Conservation (phyloP, 768 basidiomycete species). For the Pulveroboletus sp. region DNA sequence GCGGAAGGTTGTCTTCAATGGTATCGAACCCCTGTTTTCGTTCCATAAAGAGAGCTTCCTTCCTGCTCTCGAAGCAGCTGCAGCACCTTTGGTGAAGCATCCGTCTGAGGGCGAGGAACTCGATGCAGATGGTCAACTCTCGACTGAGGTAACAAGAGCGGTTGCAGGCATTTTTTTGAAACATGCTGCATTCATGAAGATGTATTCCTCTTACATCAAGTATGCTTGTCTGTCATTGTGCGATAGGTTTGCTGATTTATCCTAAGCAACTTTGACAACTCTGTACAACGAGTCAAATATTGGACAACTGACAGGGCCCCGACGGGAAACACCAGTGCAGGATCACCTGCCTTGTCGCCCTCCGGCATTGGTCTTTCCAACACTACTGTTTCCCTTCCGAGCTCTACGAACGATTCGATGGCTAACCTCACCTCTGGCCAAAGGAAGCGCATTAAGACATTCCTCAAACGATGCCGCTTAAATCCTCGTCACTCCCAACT, state of each 20-base stretch:
- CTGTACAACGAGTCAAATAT: constrained; percentile 78
- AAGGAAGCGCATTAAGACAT: constrained; percentile 81
- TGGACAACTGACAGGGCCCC: constrained; percentile 67
- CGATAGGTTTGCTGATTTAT: constrained; percentile 9
- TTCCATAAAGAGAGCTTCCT: constrained; percentile 94
- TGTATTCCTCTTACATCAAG: constrained; percentile 99
- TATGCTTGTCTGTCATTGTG: constrained; percentile 35
- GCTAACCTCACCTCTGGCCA: constrained; percentile 71
- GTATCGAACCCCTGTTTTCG: constrained; percentile 81
- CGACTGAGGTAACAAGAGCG: constrained; percentile 66
- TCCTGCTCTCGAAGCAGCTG: constrained; percentile 80
- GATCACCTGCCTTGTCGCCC: constrained; percentile 37
- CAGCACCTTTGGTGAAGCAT: constrained; percentile 58
- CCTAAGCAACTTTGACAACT: constrained; percentile 87
- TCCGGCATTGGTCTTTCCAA: constrained; percentile 54
- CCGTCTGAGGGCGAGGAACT: constrained; percentile 41
- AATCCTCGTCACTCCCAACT: constrained; percentile 91
- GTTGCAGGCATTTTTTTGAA: constrained; percentile 88
- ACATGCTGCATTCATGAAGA: constrained; percentile 96
- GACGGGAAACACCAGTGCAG: constrained; percentile 36
- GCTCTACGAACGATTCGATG: constrained; percentile 37
- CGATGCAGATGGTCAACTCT: constrained; percentile 70
- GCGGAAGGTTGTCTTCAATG: constrained; percentile 87
- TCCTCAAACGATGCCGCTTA: constrained; percentile 84
- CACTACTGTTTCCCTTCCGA: constrained; percentile 47